Evolutionary conservation across 2,329 filamentous ascomycete species (phyloP), one percentile per base, ranked within the genome.

Genomic region (Monosporascus sp.): DNA sequence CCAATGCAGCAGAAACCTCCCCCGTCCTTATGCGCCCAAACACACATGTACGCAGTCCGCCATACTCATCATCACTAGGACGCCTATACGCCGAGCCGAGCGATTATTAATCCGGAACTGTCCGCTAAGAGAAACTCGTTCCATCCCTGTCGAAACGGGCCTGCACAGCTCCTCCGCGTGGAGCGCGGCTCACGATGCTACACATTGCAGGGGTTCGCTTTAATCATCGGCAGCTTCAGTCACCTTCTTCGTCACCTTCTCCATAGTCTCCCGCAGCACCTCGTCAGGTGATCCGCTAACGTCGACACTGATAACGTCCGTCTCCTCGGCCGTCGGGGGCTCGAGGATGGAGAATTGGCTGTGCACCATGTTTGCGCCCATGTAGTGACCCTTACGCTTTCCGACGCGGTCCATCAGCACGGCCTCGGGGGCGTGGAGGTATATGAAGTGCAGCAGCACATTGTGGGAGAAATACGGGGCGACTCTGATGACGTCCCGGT

Each of bases 341-440:
- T 99, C 93, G n/a, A 99, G 80, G 50, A 85, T 87, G 57, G 86
- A 83, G 60, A 97, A 88, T 69, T 99, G 94, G 72, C 90, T 96
- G 64, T 88, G 85, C 8, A 99, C 92, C 93, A 99, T 97, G 64
- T 84, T 83, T 61, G 90, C 88, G 63, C 94, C 93, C 92, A 99
- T 97, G 72, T 94, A 99, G 69, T 99, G 94, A 50, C 85, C 85
- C 72, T 92, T 74, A 60, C 94, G 83, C 39, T 80, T 76, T 37
- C 79, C 78, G 8, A 97, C 92, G 8, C 94, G 83, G 62, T 86
- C 75, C 53, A 95, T 75, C 31, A 97, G 80, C 9, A 89, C 79
- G 53, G 85, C 81, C 70, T 95, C 88, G 44, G 83, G 76, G 1
- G 92, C 90, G 59, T 87, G 81, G 39, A 99, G 85, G 73, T 93